phyloP scores from a whole-genome alignment of 305 asterid species.

The Petunia hybrid region DNA sequence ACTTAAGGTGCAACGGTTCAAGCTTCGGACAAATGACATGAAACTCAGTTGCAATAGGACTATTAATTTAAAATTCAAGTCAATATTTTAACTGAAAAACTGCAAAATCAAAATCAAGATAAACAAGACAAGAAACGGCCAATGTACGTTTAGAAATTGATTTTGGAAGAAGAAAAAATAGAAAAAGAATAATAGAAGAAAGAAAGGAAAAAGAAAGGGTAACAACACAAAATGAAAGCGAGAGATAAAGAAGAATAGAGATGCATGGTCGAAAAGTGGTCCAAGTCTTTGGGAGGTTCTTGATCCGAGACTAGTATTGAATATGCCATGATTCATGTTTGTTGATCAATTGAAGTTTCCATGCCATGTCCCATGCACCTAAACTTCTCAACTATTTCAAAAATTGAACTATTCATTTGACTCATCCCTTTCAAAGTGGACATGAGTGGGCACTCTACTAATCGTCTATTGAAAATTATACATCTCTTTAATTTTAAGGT shows the following conservation, averaged over 20 bases:
- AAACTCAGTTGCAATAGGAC: no score
- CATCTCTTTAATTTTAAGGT: no score
- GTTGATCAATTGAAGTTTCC: constrained; percentile 9
- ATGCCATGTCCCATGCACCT: neutral
- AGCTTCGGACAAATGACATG: no score
- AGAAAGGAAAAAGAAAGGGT: constrained; percentile 4
- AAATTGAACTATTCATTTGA: neutral
- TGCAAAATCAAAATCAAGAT: neutral
- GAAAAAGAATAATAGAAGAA: neutral
- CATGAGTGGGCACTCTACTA: neutral
- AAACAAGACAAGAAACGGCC: neutral
- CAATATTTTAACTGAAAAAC: no score
- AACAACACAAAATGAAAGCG: constrained; percentile 8
- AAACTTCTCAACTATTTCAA: neutral
- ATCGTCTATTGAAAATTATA: no score
- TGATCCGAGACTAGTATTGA: constrained; percentile 29
- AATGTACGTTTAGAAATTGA: constrained; percentile 14
- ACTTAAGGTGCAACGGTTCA: no score
- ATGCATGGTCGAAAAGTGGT: neutral
- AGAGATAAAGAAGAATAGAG: neutral
- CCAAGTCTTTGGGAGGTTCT: neutral
- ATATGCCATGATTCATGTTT: constrained; percentile 24
- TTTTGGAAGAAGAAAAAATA: neutral
- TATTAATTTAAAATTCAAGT: no score
- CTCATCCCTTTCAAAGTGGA: constrained; percentile 1